Evolutionary conservation across 2,329 filamentous ascomycete genomes (phyloP).

Genomic region (Tolypocladium album): DNA sequence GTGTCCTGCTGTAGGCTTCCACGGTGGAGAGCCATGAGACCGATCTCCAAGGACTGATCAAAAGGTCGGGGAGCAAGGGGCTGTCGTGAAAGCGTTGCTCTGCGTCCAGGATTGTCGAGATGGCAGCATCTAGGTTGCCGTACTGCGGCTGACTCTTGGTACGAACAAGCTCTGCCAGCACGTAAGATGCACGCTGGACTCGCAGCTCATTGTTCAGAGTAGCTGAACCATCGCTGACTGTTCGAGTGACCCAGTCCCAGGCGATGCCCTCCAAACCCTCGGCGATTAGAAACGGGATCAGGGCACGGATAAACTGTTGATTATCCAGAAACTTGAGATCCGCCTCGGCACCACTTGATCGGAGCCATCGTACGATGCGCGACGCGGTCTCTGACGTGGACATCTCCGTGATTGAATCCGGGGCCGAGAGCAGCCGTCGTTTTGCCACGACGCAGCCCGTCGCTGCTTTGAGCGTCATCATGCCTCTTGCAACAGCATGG

Average conservation of each 20-base stretch:
- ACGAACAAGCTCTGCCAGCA: slow-evolving; percentile 31
- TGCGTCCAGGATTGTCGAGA: slow-evolving; percentile 35
- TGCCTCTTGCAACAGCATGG: slow-evolving; percentile 40
- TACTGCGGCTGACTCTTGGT: slow-evolving; percentile 26
- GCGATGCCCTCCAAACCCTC: slow-evolving; percentile 39
- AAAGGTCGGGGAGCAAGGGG: slow-evolving; percentile 20
- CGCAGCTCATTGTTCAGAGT: slow-evolving; percentile 10
- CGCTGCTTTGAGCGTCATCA: slow-evolving; percentile 44
- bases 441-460: slow-evolving; percentile 42
- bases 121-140: slow-evolving; percentile 37
- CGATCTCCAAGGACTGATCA: slow-evolving; percentile 32
- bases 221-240: slow-evolving; percentile 19
- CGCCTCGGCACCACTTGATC: slow-evolving; percentile 35
- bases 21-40: slow-evolving; percentile 44
- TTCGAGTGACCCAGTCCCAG: slow-evolving; percentile 41
- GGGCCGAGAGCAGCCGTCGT: slow-evolving; percentile 24
- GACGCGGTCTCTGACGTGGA: slow-evolving; percentile 32
- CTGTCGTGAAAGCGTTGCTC: slow-evolving; percentile 28
- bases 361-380: slow-evolving; percentile 43
- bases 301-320: slow-evolving; percentile 22
- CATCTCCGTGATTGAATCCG: slow-evolving; percentile 17
- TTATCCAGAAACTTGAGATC: slow-evolving; percentile 33
- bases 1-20: slow-evolving; percentile 31
- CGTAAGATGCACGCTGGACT: slow-evolving; percentile 16
- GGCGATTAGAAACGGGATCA: slow-evolving; percentile 40